These are phyloP conservation scores for Limonium bicolor DNA, from an alignment of 148 eudicot species.

Conservation along the genomic window DNA sequence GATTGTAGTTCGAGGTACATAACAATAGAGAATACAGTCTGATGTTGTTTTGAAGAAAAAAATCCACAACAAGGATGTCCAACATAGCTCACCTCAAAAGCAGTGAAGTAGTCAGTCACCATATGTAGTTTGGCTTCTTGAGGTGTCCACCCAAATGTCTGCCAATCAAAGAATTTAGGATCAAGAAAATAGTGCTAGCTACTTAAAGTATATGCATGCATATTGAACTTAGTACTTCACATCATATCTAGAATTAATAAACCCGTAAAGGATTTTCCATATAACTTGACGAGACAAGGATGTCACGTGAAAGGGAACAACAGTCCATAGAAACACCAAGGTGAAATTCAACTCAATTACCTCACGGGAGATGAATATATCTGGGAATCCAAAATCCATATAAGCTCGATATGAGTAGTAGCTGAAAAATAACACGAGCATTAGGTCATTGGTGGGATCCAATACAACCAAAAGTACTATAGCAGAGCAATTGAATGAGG, in stretches of 20 bases:
- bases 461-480: neutral
- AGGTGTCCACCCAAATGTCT: conserved; percentile 90
- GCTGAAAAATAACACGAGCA: conserved; percentile 28
- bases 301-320: neutral
- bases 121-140: conserved; percentile 83
- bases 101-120: conserved; percentile 71
- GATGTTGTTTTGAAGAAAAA: no score
- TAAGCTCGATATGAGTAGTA: conserved; percentile 80
- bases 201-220: no score
- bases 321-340: neutral
- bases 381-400: conserved; percentile 94
- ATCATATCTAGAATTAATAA: no score
- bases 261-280: no score
- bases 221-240: no score
- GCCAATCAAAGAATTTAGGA: neutral
- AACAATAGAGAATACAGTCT: no score
- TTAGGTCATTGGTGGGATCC: neutral
- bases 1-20: no score
- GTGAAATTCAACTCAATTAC: conserved; percentile 12
- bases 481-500: neutral
- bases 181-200: neutral
- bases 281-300: no score
- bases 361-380: conserved; percentile 97
- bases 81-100: conserved; percentile 54
- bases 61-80: no score